Conservation (phyloP, 192 early-diverging fungal genomes). For the Neocallimastix lanati region DNA sequence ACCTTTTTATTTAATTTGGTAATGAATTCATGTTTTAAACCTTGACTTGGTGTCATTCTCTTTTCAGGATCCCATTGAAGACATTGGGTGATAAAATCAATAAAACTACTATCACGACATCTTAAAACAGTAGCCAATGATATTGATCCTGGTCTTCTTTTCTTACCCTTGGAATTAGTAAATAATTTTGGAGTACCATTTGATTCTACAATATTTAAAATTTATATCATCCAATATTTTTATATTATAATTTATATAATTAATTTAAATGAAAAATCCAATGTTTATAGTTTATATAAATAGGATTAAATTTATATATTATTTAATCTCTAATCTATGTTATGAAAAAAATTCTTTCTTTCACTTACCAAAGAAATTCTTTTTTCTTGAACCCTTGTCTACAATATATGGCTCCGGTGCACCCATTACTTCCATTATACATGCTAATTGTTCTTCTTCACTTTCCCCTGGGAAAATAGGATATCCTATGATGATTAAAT, state of each 20-base stretch:
- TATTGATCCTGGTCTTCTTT: slow-evolving; percentile 56
- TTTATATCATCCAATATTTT: no score
- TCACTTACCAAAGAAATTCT: slow-evolving; percentile 68
- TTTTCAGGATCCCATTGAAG: slow-evolving; percentile 78
- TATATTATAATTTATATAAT: no score
- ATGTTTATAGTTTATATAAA: no score
- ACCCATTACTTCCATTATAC: slow-evolving; percentile 87
- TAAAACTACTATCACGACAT: slow-evolving; percentile 54
- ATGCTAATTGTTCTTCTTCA: slow-evolving; percentile 84
- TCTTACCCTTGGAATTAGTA: slow-evolving; percentile 76
- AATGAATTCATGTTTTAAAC: slow-evolving; percentile 70
- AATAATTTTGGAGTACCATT: slow-evolving; percentile 35
- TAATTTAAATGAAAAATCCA: no score
- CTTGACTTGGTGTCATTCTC: slow-evolving; percentile 71
- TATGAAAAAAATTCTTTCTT: no score
- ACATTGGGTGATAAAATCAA: slow-evolving; percentile 71
- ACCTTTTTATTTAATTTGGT: slow-evolving; percentile 14
- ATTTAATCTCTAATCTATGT: no score
- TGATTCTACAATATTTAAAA: no score
- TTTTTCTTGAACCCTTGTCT: slow-evolving; percentile 56
- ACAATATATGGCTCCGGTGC: slow-evolving; percentile 55
- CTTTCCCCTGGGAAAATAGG: slow-evolving; percentile 96
- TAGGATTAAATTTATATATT: no score
- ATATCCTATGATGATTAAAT: no score
- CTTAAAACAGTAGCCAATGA: slow-evolving; percentile 54